Percentiles rank a stretch among this genome's conserved stretches.
These are phyloP conservation scores for Pulveroboletus sp. DNA, from an alignment of 768 basidiomycete species.

Conservation along the genomic window DNA sequence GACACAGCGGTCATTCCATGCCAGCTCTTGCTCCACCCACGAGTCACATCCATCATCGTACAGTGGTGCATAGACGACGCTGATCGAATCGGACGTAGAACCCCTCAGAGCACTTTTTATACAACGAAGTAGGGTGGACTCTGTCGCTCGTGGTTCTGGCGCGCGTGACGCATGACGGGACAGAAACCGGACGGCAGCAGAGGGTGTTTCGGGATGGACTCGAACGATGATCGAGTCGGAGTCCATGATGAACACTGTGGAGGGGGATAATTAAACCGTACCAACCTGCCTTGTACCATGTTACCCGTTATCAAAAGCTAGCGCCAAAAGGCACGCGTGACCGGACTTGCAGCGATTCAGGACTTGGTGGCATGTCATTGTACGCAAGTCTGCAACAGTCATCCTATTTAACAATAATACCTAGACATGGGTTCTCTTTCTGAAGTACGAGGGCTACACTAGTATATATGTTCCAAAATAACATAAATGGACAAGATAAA, in stretches of 20 bases:
- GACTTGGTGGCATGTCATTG: neutral
- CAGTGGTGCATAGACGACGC: constrained; percentile 39
- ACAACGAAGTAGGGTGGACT: constrained; percentile 46
- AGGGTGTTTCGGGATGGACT: constrained; percentile 39
- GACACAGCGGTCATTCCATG: constrained; percentile 64
- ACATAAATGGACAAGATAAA: constrained; percentile 36
- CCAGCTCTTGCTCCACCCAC: constrained; percentile 57
- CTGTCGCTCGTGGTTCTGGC: constrained; percentile 8
- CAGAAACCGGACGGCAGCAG: constrained; percentile 43
- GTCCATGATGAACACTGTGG: constrained; percentile 22
- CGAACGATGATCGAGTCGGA: constrained; percentile 29
- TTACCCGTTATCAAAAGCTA: too few relatives aligned
- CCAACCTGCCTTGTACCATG: too few relatives aligned
- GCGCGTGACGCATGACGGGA: constrained; percentile 22
- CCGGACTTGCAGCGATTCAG: too few relatives aligned
- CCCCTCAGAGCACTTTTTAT: constrained; percentile 60
- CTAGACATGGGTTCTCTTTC: constrained; percentile 5
- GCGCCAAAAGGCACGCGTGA: too few relatives aligned
- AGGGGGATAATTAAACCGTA: too few relatives aligned
- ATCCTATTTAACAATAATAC: constrained; percentile 10
- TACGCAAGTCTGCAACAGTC: constrained; percentile 5
- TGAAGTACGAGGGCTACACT: constrained; percentile 24
- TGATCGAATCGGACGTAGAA: constrained; percentile 39
- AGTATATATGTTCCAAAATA: constrained; percentile 33
- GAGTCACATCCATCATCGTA: constrained; percentile 38